These are phyloP conservation scores for Jatropha multifida DNA, from an alignment of 441 rosid genomes.

Conservation along the genomic window DNA sequence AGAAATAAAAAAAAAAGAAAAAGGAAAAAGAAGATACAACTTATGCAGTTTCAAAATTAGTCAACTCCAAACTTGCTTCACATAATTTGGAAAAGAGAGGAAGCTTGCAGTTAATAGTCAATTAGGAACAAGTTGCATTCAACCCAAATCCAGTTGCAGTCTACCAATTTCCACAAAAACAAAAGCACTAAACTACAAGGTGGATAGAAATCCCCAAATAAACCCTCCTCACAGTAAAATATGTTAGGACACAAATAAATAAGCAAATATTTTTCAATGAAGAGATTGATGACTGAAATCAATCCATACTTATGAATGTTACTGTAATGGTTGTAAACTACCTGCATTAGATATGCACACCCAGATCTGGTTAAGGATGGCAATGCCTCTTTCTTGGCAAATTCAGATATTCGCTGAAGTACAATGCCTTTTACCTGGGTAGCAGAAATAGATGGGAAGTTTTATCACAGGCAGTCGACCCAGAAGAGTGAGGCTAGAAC, in stretches of 20 bases:
- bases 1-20: not conserved
- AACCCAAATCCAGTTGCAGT: not conserved
- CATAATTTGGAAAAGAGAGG: not conserved
- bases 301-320: not conserved
- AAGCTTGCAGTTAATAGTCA: not conserved
- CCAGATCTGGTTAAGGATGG: conserved; percentile 97
- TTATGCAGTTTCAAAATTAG: too few species aligned
- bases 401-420: conserved; percentile 86
- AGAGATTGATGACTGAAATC: not conserved
- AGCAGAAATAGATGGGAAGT: conserved; percentile 18
- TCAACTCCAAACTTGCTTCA: too few species aligned
- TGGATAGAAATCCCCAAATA: conserved; percentile 7
- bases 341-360: conserved; percentile 97
- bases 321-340: conserved; percentile 25
- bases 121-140: too few species aligned
- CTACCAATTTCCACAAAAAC: not conserved
- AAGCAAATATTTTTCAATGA: conserved; percentile 14
- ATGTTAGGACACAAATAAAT: conserved; percentile 5
- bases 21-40: too few species aligned
- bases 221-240: conserved; percentile 10
- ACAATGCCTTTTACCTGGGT: conserved; percentile 86
- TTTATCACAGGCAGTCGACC: conserved; percentile 24
- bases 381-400: conserved; percentile 87
- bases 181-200: not conserved
- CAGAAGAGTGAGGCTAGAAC: conserved; percentile 10